Evolutionary conservation across 2,329 filamentous ascomycete genomes (phyloP), one percentile per base, ranked within the genome.

Genomic region (Trematosphaeria pertusa): DNA sequence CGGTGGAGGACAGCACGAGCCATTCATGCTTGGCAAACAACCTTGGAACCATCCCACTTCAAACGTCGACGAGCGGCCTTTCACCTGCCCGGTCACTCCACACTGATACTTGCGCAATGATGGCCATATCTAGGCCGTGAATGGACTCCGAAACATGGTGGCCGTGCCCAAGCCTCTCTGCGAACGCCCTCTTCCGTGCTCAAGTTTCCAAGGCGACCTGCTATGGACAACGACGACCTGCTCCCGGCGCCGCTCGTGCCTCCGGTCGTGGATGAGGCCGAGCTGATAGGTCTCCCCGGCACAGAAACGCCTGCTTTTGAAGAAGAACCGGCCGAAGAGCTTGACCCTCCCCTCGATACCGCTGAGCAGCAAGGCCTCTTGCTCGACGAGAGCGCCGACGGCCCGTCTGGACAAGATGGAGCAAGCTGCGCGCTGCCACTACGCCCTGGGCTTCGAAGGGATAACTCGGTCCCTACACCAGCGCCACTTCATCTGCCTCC

Each of bases 401-500:
- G 46, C 9, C 44, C 46, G 18, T 40, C 52, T 15, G 31, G 47
- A 8, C 35, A 53, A 32, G 54, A 55, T 37, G 62, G 54, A 17
- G 48, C 59, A 38, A 53, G 54, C 22, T 49, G 58, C 15, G 56
- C 68, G 1, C 47, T 68, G 9, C 64, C 65, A 22, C 42, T 55
- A 14, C 71, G 75, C 22, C 76, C 74, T 10, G 58, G 62, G 5
- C 59, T 78, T 34, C 65, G 62, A 49, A 69, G 75, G 52, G 74
- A 74, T 21, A 64, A 58, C 37, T 76, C 74, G 8, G 66, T 64
- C 0, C 70, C 70, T 12, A 70, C 70, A 24, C 66, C 64, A 6
- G 67, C 69, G 14, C 75, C 76, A 19, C 67, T 73, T 24, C 74
- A 75, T 50, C 73, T 75, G 5, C 75, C 74, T 11, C 75, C 74